phyloP scores from a whole-genome alignment of 2,329 filamentous ascomycete genomes.

The Penicillium sp. region DNA sequence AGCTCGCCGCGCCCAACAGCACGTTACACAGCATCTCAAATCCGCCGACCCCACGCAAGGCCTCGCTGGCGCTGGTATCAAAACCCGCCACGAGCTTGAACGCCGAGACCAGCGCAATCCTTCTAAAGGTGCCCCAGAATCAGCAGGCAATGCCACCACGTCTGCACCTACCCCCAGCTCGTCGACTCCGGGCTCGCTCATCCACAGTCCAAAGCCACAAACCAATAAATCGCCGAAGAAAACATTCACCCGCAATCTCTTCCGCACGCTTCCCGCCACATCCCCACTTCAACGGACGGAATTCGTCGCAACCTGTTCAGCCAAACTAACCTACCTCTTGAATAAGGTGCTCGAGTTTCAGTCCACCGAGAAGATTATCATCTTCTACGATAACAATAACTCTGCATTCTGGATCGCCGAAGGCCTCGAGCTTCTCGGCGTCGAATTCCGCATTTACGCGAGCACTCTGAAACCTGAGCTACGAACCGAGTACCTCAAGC shows the following conservation, averaged over 20 bases:
- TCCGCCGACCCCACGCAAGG: constrained; percentile 42
- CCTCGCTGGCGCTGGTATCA: constrained; percentile 46
- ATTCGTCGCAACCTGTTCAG: constrained; percentile 78
- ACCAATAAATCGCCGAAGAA: constrained; percentile 32
- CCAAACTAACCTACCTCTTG: constrained; percentile 84
- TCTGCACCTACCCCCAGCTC: constrained; percentile 7
- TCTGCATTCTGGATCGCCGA: constrained; percentile 83
- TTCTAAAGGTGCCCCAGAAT: constrained; percentile 22
- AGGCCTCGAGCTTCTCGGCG: constrained; percentile 70
- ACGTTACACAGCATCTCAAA: constrained; percentile 48
- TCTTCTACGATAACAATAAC: constrained; percentile 91
- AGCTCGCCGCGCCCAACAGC: constrained; percentile 57
- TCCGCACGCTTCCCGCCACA: constrained; percentile 33
- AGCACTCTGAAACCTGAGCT: constrained; percentile 60
- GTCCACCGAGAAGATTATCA: constrained; percentile 76
- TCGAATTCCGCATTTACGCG: constrained; percentile 62
- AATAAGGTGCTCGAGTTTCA: constrained; percentile 71
- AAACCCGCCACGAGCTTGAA: constrained; percentile 33
- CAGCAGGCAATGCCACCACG: neutral
- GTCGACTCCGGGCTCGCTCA: constrained; percentile 18
- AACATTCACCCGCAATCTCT: constrained; percentile 32
- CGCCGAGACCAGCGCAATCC: constrained; percentile 19
- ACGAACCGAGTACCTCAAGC: constrained; percentile 73
- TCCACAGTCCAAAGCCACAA: constrained; percentile 30
- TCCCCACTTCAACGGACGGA: constrained; percentile 62